Evolutionary conservation across 352 stramenopile species (phyloP).

Genomic region (Phytophthora crassamura): DNA sequence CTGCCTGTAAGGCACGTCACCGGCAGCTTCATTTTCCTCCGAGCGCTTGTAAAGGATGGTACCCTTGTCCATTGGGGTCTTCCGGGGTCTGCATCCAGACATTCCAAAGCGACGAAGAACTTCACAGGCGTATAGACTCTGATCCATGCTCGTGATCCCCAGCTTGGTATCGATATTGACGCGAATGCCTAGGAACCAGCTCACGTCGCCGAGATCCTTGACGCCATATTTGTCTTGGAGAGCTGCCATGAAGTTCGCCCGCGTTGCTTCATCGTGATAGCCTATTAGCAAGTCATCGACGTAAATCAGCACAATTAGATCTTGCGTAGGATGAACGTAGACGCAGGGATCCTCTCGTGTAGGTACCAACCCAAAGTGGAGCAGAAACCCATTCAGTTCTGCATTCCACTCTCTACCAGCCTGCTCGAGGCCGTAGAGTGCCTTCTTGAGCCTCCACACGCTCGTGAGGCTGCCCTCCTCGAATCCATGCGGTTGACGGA

Average conservation of each 20-base stretch:
- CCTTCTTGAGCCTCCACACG: conserved; percentile 21
- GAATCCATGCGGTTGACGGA: conserved; percentile 9
- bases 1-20: conserved; percentile 7
- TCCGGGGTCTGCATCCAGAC: background rate
- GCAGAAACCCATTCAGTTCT: conserved; percentile 1
- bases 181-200: conserved; percentile 8
- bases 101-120: conserved; percentile 8
- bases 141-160: background rate
- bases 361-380: background rate
- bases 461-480: conserved; percentile 8
- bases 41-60: background rate
- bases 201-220: background rate
- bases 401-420: conserved; percentile 20
- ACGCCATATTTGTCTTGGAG: conserved; percentile 2
- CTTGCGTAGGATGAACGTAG: conserved; percentile 1
- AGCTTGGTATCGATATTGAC: background rate
- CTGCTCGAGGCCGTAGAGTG: conserved; percentile 25
- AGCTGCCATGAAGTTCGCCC: background rate
- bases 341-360: conserved; percentile 14
- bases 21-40: background rate
- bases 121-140: background rate
- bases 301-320: conserved; percentile 14
- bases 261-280: background rate
- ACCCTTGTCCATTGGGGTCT: conserved; percentile 1
- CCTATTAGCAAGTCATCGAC: conserved; percentile 18